These are phyloP conservation scores for Euphorbia pulcherrima DNA, from an alignment of 345 rosid species.

Conservation along the genomic window DNA sequence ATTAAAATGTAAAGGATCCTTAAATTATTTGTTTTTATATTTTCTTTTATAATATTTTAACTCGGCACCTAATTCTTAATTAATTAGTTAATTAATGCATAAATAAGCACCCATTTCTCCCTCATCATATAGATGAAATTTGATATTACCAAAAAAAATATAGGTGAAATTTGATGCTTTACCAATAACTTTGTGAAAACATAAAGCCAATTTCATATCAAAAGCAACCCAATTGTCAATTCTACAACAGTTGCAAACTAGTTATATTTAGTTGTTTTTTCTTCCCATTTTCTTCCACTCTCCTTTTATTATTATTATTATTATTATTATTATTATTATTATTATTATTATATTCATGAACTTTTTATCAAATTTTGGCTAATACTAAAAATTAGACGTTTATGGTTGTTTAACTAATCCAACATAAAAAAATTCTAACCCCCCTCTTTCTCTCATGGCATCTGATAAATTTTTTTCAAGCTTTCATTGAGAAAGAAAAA, in stretches of 20 bases:
- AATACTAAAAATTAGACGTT: background rate
- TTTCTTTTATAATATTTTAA: too few species aligned
- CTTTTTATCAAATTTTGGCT: background rate
- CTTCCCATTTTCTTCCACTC: background rate
- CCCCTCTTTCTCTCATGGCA: too few species aligned
- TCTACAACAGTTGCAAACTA: too few species aligned
- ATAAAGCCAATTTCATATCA: background rate
- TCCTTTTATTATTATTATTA: too few species aligned
- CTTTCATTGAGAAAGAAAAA: too few species aligned
- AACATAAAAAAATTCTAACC: background rate
- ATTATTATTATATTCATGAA: too few species aligned
- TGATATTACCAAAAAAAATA: too few species aligned
- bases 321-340: too few species aligned
- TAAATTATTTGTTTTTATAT: background rate
- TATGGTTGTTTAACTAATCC: slow-evolving; percentile 10
- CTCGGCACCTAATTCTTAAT: slow-evolving; percentile 2
- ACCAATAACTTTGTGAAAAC: slow-evolving; percentile 1
- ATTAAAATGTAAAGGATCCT: background rate
- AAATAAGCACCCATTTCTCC: background rate
- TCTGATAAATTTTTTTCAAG: too few species aligned
- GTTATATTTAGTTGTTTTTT: background rate
- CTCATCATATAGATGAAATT: background rate
- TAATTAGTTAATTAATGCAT: background rate
- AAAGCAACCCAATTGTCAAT: slow-evolving; percentile 5
- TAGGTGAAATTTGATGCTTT: too few species aligned